Base-by-base conservation (phyloP, 1,139 yeast genomes). In the Candida gigantensis region DNA sequence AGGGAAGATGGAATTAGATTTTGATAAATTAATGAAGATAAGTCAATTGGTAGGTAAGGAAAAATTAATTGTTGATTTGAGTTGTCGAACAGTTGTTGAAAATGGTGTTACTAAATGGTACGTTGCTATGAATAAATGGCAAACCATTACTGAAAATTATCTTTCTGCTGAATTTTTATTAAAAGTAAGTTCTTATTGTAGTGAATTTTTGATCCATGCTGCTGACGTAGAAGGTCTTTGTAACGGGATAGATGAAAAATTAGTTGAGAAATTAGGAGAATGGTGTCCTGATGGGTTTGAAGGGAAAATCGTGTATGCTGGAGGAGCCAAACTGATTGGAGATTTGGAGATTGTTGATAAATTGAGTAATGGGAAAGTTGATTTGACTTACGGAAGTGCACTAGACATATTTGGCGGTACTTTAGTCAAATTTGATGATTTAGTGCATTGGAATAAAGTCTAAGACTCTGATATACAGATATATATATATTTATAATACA, bases 181-280 rank as follows among this genome's bases (percentile, higher is more conserved):
- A 4, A 45, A 60, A 37, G 72, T 92, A 24, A 64, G 84, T 10
- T 40, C 68, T 34, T 86, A 83, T 58, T 87, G 97, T 52, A 76
- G 79, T 45, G 98, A 92, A 60, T 86, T 90, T 52, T 66, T 92
- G 41, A 82, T 92, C 17, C 99, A 92, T 62, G 98, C 98, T 3
- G 99, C 98, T 0, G 98, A 92, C 58, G 97, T 92, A 3, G 99
- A 92, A 60, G 99, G 99, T 0, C 69, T 92, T 17, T 92, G 98
- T 57, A 75, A 79, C 29, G 99, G 99, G 1, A 86, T 92, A 29
- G 98, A 92, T 53, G 81, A 81, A 51, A 74, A 80, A 13, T 68
- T 92, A 36, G 97, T 92, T 4, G 42, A 45, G 17, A 74, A 74
- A 39, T 67, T 92, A 26, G 89, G 90, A 10, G 77, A 81, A 47